Base-by-base conservation (phyloP, 164 flowering plant genomes). In the Stephania yunnanensis region DNA sequence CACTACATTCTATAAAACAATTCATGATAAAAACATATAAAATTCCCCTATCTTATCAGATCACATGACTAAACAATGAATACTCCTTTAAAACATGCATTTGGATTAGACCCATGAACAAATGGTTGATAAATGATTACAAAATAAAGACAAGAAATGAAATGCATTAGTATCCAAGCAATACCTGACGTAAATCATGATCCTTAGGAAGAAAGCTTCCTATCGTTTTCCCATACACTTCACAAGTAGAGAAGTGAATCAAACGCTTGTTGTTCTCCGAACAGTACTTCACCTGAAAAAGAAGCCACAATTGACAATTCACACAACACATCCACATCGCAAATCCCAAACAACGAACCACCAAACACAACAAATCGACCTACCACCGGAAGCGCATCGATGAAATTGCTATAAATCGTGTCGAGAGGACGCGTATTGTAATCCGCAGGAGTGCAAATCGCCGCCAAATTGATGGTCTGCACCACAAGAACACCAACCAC, bases 191-290 rank as follows among this genome's bases (percentile, higher is more conserved):
- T 46, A 92, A 87, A 70, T 93, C 92, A 73, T 84, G 83, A 79
- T 91, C 98, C 78, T 89, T 87, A 10, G 97, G 97, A 80, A 95
- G 91, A 79, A 84, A 95, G 85, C 91, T 82, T 66, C 97, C 97
- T 72, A 93, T 87, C 1, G 98, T 95, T 81, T 93, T 95, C 73
- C 98, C 98, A 82, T 95, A 95, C 31, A 93, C 87, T 85, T 93
- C 99, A 82, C 99, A 92, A 68, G 99, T 95, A 10, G 98, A 93
- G 83, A 95, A 95, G 85, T 93, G 98, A 80, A 93, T 95, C 55
- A 95, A 87, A 69, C 97, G 92, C 88, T 95, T 93, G 81, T 79
- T 81, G 82, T 95, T 95, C 78, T 91, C 98, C 9, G 98, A 95
- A 72, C 98, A 95, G 78, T 91, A 91, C 81, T 91, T 91, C 10